These are phyloP conservation scores for Hibiscus mutabilis DNA, from an alignment of 345 rosid genomes.

Conservation along the genomic window DNA sequence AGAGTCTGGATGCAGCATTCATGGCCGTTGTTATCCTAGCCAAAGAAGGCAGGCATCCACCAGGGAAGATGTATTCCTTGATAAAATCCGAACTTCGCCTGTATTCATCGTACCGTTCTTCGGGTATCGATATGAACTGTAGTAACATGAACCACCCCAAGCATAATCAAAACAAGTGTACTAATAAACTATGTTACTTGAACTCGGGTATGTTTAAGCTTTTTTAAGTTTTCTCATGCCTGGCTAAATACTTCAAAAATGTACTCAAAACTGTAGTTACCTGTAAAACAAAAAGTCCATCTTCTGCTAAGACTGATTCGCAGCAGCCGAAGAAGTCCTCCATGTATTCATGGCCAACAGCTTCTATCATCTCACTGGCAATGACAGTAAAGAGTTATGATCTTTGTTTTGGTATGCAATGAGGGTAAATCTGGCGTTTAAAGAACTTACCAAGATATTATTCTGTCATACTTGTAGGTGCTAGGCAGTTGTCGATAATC, in stretches of 20 bases:
- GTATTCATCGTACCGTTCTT: slow-evolving; percentile 70
- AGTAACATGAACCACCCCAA: neutral
- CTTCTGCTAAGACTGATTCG: slow-evolving; percentile 64
- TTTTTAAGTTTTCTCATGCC: no score
- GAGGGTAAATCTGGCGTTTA: neutral
- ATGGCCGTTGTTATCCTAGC: slow-evolving; percentile 71
- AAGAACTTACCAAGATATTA: slow-evolving; percentile 64
- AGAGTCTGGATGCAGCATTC: slow-evolving; percentile 68
- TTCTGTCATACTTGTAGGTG: slow-evolving; percentile 57
- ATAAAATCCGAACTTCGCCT: slow-evolving; percentile 82
- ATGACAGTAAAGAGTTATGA: slow-evolving; percentile 1
- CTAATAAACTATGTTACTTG: no score
- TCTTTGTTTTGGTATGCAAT: neutral
- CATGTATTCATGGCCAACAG: slow-evolving; percentile 91
- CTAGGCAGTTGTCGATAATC: slow-evolving; percentile 73
- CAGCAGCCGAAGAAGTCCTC: slow-evolving; percentile 69
- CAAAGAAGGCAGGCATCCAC: slow-evolving; percentile 81
- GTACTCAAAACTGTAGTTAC: slow-evolving; percentile 23
- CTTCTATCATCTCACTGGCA: slow-evolving; percentile 86
- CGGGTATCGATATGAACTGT: slow-evolving; percentile 89
- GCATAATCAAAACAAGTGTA: neutral
- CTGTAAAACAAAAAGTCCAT: slow-evolving; percentile 80
- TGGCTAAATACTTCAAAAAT: neutral
- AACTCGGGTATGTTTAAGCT: no score
- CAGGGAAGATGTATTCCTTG: slow-evolving; percentile 94